These are phyloP conservation scores for Dioszegia hungarica DNA, from an alignment of 768 basidiomycete species.

Conservation along the genomic window DNA sequence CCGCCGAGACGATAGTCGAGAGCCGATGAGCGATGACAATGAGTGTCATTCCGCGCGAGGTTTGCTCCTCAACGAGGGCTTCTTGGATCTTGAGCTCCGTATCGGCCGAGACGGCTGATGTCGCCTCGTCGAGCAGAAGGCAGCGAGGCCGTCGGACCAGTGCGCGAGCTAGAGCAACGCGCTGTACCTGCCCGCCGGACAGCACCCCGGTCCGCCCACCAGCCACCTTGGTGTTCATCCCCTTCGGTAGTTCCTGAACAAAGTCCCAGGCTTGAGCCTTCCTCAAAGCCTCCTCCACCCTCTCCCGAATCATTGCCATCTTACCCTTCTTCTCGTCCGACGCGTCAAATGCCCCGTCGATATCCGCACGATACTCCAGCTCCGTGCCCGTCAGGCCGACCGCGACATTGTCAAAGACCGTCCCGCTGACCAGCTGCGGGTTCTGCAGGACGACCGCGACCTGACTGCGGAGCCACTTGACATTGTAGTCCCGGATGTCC, in stretches of 20 bases:
- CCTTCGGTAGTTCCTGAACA: conserved; percentile 39
- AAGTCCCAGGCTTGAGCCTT: conserved; percentile 47
- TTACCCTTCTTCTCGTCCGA: conserved; percentile 1
- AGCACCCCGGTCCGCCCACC: conserved; percentile 43
- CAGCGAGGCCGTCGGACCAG: conserved; percentile 30
- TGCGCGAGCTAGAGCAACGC: conserved; percentile 33
- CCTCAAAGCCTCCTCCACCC: conserved; percentile 26
- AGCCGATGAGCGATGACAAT: conserved; percentile 46
- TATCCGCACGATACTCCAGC: conserved; percentile 35
- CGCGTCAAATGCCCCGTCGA: conserved; percentile 2
- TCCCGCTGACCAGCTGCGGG: conserved; percentile 37
- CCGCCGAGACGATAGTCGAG: conserved; percentile 34
- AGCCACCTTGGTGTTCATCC: conserved; percentile 33
- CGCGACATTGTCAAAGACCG: conserved; percentile 47
- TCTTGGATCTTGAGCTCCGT: conserved; percentile 37
- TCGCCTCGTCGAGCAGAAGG: conserved; percentile 39
- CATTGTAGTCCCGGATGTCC: conserved; percentile 29
- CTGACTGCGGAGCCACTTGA: conserved; percentile 34
- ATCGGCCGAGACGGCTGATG: conserved; percentile 42
- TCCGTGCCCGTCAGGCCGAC: conserved; percentile 43
- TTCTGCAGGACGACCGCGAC: conserved; percentile 39
- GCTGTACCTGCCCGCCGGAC: conserved; percentile 43
- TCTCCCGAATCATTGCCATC: conserved; percentile 9
- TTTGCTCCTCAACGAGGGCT: conserved; percentile 32
- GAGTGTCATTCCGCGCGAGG: conserved; percentile 24